These are phyloP conservation scores for Fonsecaea pedrosoi DNA, from an alignment of 2,329 filamentous ascomycete species.

Conservation along the genomic window DNA sequence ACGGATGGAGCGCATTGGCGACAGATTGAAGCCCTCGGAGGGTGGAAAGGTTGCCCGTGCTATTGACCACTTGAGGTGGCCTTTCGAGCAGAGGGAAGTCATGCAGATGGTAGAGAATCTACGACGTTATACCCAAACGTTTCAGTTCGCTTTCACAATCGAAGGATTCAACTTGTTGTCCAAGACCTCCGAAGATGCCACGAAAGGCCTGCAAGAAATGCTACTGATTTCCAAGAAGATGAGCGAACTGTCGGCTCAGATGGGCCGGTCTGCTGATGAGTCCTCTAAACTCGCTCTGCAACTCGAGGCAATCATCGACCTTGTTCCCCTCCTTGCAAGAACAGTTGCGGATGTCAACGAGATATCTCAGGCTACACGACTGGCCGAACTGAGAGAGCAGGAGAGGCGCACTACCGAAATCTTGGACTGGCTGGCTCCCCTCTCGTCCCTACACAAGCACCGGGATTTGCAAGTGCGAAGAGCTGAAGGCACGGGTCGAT, in stretches of 20 bases:
- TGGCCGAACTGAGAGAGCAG: constrained; percentile 37
- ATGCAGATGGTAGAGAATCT: constrained; percentile 35
- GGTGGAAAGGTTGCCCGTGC: constrained; percentile 30
- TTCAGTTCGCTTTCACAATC: constrained; percentile 37
- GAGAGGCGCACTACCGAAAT: constrained; percentile 37
- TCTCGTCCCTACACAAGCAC: constrained; percentile 35
- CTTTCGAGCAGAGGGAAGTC: constrained; percentile 39
- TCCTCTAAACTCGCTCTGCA: constrained; percentile 24
- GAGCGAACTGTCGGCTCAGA: constrained; percentile 29
- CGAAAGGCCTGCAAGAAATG: constrained; percentile 33
- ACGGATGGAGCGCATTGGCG: constrained; percentile 38
- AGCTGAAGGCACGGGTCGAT: constrained; percentile 44
- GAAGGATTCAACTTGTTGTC: constrained; percentile 36
- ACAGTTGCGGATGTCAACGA: constrained; percentile 34
- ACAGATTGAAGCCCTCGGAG: constrained; percentile 32
- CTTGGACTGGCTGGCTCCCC: constrained; percentile 38
- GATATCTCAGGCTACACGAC: constrained; percentile 32
- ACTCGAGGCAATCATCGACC: constrained; percentile 32
- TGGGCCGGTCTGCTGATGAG: constrained; percentile 29
- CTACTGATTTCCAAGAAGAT: constrained; percentile 32
- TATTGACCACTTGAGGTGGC: constrained; percentile 38
- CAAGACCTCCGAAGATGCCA: constrained; percentile 33
- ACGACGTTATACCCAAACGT: constrained; percentile 35
- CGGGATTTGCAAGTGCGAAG: constrained; percentile 37
- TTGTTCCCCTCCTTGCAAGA: constrained; percentile 34